These are phyloP conservation scores for Stagonosporopsis rhizophila DNA, from an alignment of 2,329 filamentous ascomycete genomes.

Conservation along the genomic window DNA sequence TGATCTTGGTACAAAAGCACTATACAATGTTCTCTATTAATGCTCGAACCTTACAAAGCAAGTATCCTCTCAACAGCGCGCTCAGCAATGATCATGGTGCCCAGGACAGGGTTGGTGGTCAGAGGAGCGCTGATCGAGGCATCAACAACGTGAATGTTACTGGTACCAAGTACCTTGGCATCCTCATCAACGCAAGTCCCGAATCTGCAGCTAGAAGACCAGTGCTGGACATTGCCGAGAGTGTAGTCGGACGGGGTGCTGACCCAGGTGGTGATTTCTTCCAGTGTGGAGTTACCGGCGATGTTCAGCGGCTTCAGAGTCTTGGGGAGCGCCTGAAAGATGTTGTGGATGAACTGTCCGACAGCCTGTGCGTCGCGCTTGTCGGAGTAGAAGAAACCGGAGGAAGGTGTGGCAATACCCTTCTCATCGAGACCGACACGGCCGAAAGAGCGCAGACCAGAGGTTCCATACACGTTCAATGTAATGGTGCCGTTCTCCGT, in stretches of 20 bases:
- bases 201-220: conserved; percentile 61
- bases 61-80: conserved; percentile 59
- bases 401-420: conserved; percentile 53
- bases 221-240: conserved; percentile 60
- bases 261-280: conserved; percentile 60
- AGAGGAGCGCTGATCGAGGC: conserved; percentile 59
- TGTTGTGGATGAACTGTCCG: conserved; percentile 58
- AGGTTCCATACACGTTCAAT: conserved; percentile 65
- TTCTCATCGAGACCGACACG: conserved; percentile 56
- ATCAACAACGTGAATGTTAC: conserved; percentile 62
- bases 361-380: conserved; percentile 58
- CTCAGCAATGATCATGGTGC: conserved; percentile 62
- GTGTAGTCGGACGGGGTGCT: conserved; percentile 59
- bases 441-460: conserved; percentile 59
- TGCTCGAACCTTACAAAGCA: conserved; percentile 20
- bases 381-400: conserved; percentile 56
- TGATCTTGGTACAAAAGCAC: background rate
- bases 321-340: conserved; percentile 57
- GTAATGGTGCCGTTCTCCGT: conserved; percentile 58
- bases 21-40: background rate
- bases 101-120: conserved; percentile 63
- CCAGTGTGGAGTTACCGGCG: conserved; percentile 53
- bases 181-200: conserved; percentile 58
- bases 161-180: conserved; percentile 57
- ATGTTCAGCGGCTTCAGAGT: conserved; percentile 60